Conservation (phyloP, 768 basidiomycete species). For the Gelatoporia subvermispora region DNA sequence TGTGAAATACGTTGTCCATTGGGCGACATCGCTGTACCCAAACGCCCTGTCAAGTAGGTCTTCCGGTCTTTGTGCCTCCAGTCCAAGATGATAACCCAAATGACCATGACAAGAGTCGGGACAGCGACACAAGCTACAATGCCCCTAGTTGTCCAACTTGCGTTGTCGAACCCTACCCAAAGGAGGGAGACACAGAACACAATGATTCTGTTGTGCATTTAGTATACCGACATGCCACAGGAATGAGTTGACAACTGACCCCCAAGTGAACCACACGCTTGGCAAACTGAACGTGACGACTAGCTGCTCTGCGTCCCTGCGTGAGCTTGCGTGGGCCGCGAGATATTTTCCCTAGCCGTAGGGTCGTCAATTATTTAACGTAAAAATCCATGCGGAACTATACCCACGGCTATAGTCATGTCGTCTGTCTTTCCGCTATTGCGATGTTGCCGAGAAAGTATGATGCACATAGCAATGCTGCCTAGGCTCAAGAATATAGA, state of each 20-base stretch:
- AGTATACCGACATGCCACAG: neutral
- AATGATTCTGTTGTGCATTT: too few relatives aligned
- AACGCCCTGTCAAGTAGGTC: too few relatives aligned
- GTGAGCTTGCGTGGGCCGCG: slow-evolving; percentile 3
- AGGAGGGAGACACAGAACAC: slow-evolving; percentile 7
- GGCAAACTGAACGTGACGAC: slow-evolving; percentile 31
- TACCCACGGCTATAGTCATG: slow-evolving; percentile 31
- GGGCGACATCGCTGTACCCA: too few relatives aligned
- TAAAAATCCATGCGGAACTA: neutral
- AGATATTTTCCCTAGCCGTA: slow-evolving; percentile 25
- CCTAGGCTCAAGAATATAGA: slow-evolving; percentile 40
- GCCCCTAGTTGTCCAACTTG: neutral
- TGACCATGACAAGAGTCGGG: too few relatives aligned
- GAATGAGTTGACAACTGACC: slow-evolving; percentile 8
- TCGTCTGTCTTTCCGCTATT: slow-evolving; percentile 23
- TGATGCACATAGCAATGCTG: slow-evolving; percentile 37
- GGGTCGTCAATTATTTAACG: too few relatives aligned
- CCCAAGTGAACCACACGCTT: slow-evolving; percentile 18
- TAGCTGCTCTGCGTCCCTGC: slow-evolving; percentile 30
- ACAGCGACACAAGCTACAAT: too few relatives aligned
- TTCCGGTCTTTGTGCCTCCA: too few relatives aligned
- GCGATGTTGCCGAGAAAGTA: slow-evolving; percentile 39
- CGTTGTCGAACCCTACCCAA: slow-evolving; percentile 10
- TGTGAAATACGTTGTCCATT: too few relatives aligned
- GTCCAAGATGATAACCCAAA: too few relatives aligned